Evolutionary conservation across 768 basidiomycete genomes (phyloP).

Genomic region (Termitomyces eurrhizus): DNA sequence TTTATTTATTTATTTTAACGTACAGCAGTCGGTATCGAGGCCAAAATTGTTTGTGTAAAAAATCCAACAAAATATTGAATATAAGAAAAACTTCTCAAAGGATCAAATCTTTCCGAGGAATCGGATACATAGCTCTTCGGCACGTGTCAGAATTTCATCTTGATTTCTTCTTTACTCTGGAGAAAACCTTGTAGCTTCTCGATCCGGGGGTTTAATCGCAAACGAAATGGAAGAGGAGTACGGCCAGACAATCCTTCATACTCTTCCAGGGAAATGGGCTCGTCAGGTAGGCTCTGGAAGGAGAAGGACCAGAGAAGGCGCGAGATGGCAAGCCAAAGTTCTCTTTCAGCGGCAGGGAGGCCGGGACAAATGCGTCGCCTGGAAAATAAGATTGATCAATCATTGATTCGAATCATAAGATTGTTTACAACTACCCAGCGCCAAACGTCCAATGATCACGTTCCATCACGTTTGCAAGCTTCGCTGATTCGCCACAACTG

Average conservation of each 20-base stretch:
- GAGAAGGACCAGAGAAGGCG: not conserved
- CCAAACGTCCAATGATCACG: constrained; percentile 50
- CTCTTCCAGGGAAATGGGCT: not conserved
- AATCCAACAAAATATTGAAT: too few relatives aligned
- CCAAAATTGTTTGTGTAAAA: too few relatives aligned
- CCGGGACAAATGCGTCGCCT: constrained; percentile 14
- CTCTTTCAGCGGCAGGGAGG: not conserved
- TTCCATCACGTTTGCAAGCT: constrained; percentile 35
- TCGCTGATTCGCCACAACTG: constrained; percentile 36
- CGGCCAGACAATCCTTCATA: not conserved
- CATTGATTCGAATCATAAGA: not conserved
- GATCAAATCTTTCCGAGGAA: too few relatives aligned
- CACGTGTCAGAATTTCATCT: too few relatives aligned
- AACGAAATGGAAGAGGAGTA: not conserved
- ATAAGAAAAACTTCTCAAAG: too few relatives aligned
- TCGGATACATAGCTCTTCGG: too few relatives aligned
- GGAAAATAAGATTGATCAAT: not conserved
- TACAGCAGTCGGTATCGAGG: too few relatives aligned
- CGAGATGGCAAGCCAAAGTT: not conserved
- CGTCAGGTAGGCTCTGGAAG: not conserved
- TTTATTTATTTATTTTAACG: too few relatives aligned
- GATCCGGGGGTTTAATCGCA: not conserved
- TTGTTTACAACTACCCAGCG: constrained; percentile 31
- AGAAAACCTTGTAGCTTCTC: not conserved
- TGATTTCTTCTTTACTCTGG: not conserved